A percentile compares a stretch with the other conserved stretches of the same genome.
These are phyloP conservation scores for Penicillium sp. DNA, from an alignment of 2,329 filamentous ascomycete species.

Conservation along the genomic window DNA sequence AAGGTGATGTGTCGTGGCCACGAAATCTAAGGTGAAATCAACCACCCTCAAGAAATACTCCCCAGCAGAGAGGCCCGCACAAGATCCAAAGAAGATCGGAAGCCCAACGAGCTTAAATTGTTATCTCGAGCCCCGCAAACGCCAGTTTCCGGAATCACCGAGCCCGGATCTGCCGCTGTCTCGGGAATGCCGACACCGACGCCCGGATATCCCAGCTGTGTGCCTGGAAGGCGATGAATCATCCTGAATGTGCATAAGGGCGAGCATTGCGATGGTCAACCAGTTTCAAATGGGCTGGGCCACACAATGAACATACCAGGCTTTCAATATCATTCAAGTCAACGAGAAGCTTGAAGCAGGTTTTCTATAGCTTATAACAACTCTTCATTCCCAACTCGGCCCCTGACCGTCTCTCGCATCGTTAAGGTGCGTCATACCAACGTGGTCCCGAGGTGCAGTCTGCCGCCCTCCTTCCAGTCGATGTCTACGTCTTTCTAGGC, in stretches of 20 bases:
- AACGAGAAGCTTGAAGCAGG: too few species aligned
- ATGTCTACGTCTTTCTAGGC: slow-evolving; percentile 29
- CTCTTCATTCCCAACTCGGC: neutral
- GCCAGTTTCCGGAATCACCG: neutral
- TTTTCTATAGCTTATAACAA: neutral
- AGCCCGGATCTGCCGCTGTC: neutral
- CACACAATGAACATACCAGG: too few species aligned
- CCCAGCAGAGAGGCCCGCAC: too few species aligned
- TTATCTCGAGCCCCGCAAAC: neutral
- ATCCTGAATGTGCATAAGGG: neutral
- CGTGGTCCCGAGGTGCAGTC: slow-evolving; percentile 20
- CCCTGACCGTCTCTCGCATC: too few species aligned
- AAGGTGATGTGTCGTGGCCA: too few species aligned
- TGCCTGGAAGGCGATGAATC: too few species aligned
- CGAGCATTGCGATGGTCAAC: neutral
- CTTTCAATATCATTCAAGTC: too few species aligned
- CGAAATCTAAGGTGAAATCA: too few species aligned
- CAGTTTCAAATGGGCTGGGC: too few species aligned
- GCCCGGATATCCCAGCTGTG: slow-evolving; percentile 9
- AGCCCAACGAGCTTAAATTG: neutral
- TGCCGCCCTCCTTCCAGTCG: slow-evolving; percentile 28
- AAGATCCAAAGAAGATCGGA: too few species aligned
- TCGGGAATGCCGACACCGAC: slow-evolving; percentile 11
- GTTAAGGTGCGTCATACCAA: too few species aligned
- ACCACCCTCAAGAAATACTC: too few species aligned